Evolutionary conservation across 2,329 filamentous ascomycete species (phyloP), one percentile per base, ranked within the genome.

Genomic region (Trichoderma semiorbis): DNA sequence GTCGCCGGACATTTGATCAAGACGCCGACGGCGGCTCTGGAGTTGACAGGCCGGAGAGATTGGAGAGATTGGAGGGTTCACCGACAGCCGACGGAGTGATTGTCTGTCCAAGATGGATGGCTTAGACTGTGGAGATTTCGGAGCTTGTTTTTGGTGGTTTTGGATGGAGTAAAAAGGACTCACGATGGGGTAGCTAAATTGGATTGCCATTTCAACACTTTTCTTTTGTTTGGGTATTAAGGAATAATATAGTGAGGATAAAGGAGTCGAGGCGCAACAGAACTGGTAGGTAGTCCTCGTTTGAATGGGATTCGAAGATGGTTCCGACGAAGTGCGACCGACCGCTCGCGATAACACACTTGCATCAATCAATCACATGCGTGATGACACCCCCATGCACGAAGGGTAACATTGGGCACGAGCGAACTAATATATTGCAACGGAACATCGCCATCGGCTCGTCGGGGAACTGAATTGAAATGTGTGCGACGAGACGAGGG

Each of bases 371-470:
- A 21, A n/a, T 21, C 43, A 50, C 43, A 12, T 21, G 43, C n/a
- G 10, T 50, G n/a, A 50, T 50, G n/a, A 50, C n/a, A 47, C n/a
- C 18, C 39, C n/a, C 43, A 21, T 47, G 43, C 30, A 11, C 18
- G 18, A 21, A 11, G n/a, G 43, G n/a, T 21, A 30, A 7, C 57
- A 34, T 60, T 14, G n/a, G n/a, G 43, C 43, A 47, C 55, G 50
- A 53, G 14, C 11, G 12, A 11, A 43, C 50, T 16, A 2, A 53
- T 50, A 26, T n/a, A 32, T 18, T 24, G n/a, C 26, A 21, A 28
- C 66, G 66, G 66, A 61, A 32, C 66, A 16, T 69, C 66, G 66
- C 66, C 5, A 18, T 61, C 66, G 66, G 66, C 66, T 53, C 26
- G 57, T 69, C 66, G 66, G 55, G 18, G 55, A 36, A 7, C 16